These are phyloP conservation scores for Colletotrichum cordylinicola DNA, from an alignment of 2,329 filamentous ascomycete genomes.

Conservation along the genomic window DNA sequence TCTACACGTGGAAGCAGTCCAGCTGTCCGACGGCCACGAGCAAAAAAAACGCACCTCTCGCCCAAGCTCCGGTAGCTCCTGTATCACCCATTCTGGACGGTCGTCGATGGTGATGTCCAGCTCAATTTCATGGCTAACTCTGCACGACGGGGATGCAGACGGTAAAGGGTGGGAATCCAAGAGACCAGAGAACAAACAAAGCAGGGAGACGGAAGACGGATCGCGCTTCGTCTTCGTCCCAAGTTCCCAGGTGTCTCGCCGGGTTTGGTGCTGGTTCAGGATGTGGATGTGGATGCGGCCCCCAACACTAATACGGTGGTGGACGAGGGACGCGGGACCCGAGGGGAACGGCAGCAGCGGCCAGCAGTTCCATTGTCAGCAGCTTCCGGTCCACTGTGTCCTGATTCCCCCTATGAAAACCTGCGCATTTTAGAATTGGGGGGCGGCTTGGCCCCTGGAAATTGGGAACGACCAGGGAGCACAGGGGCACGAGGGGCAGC, in stretches of 20 bases:
- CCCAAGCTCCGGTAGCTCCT: slow-evolving; percentile 7
- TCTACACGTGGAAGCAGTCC: background rate
- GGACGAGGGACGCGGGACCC: background rate
- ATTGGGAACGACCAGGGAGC: background rate
- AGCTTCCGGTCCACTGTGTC: slow-evolving; percentile 1
- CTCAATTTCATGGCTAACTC: slow-evolving; percentile 17
- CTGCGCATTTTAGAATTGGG: slow-evolving; percentile 1
- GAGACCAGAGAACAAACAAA: background rate
- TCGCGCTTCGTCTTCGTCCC: slow-evolving; percentile 11
- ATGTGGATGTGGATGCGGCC: background rate
- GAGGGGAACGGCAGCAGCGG: background rate
- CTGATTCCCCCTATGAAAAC: slow-evolving; percentile 15
- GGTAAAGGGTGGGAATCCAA: background rate
- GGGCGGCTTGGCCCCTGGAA: slow-evolving; percentile 4
- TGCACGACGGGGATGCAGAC: slow-evolving; percentile 1
- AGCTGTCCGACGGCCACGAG: background rate
- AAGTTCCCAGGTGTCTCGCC: background rate
- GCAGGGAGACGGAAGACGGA: background rate
- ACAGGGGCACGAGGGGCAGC: background rate
- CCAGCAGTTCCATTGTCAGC: background rate
- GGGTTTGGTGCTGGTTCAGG: background rate
- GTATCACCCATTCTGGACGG: slow-evolving; percentile 20
- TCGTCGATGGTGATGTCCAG: slow-evolving; percentile 6
- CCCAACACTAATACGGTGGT: background rate
- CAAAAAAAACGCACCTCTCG: slow-evolving; percentile 3